Evolutionary conservation across 768 basidiomycete species (phyloP).

Genomic region (Candolleomyces efflorescens): DNA sequence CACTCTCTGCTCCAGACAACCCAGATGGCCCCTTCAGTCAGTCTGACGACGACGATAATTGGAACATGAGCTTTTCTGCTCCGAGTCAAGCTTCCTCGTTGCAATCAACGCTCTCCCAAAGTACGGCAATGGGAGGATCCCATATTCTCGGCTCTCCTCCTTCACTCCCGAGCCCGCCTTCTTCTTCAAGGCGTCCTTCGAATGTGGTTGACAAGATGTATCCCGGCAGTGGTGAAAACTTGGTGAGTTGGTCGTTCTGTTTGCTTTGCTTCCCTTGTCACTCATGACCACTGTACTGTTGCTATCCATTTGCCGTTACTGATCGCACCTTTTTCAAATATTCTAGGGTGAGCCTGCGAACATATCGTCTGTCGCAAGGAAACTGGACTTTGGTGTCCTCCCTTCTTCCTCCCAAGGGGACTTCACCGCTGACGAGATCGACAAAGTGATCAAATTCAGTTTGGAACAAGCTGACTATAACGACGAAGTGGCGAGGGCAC

Average conservation of each 20-base stretch:
- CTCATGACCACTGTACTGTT: background rate
- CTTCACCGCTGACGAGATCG: background rate
- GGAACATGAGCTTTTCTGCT: background rate
- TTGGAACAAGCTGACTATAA: background rate
- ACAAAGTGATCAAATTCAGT: background rate
- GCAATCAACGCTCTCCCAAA: background rate
- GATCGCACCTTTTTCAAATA: background rate
- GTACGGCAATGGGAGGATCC: background rate
- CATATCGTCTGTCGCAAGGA: constrained; percentile 1
- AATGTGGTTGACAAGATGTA: background rate
- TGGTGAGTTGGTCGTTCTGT: background rate
- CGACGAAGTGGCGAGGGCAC: background rate
- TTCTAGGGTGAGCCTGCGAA: background rate
- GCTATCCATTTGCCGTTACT: background rate
- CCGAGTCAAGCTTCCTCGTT: background rate
- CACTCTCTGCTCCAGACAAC: background rate
- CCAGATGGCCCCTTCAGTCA: background rate
- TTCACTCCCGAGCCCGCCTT: background rate
- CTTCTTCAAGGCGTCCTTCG: background rate
- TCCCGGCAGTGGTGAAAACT: background rate
- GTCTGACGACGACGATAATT: background rate
- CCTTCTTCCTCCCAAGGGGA: background rate
- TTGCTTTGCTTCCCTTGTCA: background rate
- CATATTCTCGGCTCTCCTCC: background rate
- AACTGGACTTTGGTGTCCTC: background rate